Conservation (phyloP, 106 monocot species). For the Dioscorea dumetorum region DNA sequence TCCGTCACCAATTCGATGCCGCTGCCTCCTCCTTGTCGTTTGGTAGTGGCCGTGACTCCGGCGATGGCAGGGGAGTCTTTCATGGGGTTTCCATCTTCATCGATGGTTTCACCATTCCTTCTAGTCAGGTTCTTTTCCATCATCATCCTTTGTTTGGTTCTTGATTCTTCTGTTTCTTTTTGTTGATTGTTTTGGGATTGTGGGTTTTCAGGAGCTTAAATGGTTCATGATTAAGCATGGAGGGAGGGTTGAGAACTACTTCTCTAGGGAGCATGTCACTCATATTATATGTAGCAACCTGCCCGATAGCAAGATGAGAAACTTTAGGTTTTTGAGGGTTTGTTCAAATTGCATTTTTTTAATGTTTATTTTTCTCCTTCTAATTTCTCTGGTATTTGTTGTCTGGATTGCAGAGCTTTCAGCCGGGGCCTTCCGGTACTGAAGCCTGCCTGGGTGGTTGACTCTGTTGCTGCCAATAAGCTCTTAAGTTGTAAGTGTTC, state of each 20-base stretch:
- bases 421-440: constrained; percentile 90
- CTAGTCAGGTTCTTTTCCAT: constrained; percentile 45
- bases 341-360: background rate
- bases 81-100: constrained; percentile 88
- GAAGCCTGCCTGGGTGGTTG: constrained; percentile 84
- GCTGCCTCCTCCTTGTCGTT: constrained; percentile 25
- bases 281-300: constrained; percentile 91
- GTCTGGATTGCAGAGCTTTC: constrained; percentile 56
- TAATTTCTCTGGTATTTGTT: constrained; percentile 1
- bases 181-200: background rate
- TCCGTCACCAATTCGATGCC: constrained; percentile 71
- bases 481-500: constrained; percentile 69
- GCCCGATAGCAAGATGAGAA: constrained; percentile 78
- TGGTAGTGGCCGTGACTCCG: background rate
- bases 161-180: background rate
- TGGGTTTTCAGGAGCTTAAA: constrained; percentile 53
- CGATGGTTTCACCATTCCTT: constrained; percentile 85
- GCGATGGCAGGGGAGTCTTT: constrained; percentile 42
- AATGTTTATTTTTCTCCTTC: constrained; percentile 2
- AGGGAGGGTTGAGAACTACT: constrained; percentile 87
- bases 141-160: background rate
- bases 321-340: constrained; percentile 40
- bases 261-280: constrained; percentile 72
- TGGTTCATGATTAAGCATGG: constrained; percentile 78
- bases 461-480: constrained; percentile 67